phyloP scores from a whole-genome alignment of 352 stramenopile species.

The Pythium rhizo-oryzae region DNA sequence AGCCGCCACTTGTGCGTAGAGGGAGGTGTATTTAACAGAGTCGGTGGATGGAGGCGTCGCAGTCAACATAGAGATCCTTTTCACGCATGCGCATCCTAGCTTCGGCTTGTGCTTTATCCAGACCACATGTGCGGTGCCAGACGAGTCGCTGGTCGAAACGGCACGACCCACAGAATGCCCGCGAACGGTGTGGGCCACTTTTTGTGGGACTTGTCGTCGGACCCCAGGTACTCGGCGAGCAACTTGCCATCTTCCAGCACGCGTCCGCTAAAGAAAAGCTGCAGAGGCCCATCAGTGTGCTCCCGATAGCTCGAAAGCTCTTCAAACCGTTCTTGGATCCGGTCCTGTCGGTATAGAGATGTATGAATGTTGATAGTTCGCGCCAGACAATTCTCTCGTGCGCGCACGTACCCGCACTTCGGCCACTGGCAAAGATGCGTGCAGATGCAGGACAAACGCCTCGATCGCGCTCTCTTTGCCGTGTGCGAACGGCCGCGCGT shows the following conservation, averaged over 20 bases:
- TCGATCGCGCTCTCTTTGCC: slow-evolving; percentile 47
- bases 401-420: slow-evolving; percentile 38
- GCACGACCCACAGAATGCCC: slow-evolving; percentile 67
- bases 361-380: too few relatives aligned
- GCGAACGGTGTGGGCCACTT: slow-evolving; percentile 53
- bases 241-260: slow-evolving; percentile 44
- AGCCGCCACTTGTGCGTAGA: background rate
- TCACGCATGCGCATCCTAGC: background rate
- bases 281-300: slow-evolving; percentile 41
- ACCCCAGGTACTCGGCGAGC: slow-evolving; percentile 44
- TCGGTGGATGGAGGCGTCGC: slow-evolving; percentile 13
- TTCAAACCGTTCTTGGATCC: slow-evolving; percentile 52
- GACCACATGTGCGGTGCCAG: slow-evolving; percentile 16
- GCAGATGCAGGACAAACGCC: slow-evolving; percentile 42
- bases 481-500: slow-evolving; percentile 54
- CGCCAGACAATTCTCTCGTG: background rate
- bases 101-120: background rate
- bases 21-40: slow-evolving; percentile 28
- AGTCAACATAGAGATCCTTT: slow-evolving; percentile 9
- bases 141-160: slow-evolving; percentile 41
- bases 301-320: slow-evolving; percentile 43
- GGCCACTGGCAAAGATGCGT: slow-evolving; percentile 42
- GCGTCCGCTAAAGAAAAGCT: slow-evolving; percentile 46
- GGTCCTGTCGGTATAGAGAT: too few relatives aligned
- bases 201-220: background rate